phyloP scores from a whole-genome alignment of 2,329 filamentous ascomycete species.

The Leptosphaerulina australis region DNA sequence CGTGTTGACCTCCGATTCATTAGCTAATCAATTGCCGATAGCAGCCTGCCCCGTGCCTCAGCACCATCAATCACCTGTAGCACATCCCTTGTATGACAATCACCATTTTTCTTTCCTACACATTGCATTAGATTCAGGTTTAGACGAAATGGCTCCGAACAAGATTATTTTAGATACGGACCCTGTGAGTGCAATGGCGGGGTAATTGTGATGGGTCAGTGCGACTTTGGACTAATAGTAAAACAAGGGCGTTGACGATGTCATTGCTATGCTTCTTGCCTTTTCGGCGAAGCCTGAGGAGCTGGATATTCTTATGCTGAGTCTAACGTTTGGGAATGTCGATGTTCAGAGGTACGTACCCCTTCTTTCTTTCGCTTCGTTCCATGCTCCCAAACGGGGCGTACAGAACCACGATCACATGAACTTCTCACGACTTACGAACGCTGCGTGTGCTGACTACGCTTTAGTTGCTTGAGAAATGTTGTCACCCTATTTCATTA shows the following conservation, averaged over 20 bases:
- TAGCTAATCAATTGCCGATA: conserved; percentile 32
- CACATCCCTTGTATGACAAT: conserved; percentile 9
- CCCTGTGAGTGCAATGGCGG: conserved; percentile 63
- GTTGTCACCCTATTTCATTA: conserved; percentile 89
- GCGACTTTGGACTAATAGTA: neutral
- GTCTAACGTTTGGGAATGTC: conserved; percentile 93
- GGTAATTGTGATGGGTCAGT: conserved; percentile 3
- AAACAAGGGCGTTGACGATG: conserved; percentile 84
- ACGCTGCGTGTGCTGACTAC: neutral
- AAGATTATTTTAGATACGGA: conserved; percentile 96
- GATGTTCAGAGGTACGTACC: conserved; percentile 73
- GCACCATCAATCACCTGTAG: conserved; percentile 4
- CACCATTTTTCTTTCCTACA: conserved; percentile 7
- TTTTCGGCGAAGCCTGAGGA: conserved; percentile 82
- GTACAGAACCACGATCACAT: neutral
- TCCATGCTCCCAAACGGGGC: neutral
- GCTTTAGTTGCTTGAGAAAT: conserved; percentile 79
- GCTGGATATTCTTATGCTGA: conserved; percentile 82
- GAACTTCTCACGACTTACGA: neutral
- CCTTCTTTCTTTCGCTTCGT: neutral
- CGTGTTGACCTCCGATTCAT: conserved; percentile 21
- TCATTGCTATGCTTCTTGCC: conserved; percentile 85
- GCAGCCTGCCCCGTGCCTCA: conserved; percentile 12
- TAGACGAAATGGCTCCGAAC: conserved; percentile 50
- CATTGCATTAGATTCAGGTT: neutral